A percentile compares a stretch with the other conserved stretches of the same genome.
phyloP scores from a whole-genome alignment of 768 basidiomycete genomes.

The Jaapia argillacea region DNA sequence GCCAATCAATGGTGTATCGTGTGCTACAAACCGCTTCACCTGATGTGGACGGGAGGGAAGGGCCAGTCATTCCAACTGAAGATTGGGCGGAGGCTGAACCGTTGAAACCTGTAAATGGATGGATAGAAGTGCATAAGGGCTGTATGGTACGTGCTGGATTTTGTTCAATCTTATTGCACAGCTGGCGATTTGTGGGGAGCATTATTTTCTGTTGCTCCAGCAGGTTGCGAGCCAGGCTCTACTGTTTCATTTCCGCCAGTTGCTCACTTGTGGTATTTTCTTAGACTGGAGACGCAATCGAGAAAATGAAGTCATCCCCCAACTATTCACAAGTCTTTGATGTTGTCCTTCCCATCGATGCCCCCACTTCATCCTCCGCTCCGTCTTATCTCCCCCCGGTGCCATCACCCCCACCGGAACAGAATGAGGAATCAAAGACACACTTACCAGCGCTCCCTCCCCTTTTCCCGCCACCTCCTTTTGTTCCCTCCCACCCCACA shows the following conservation, averaged over 20 bases:
- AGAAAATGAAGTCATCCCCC: slow-evolving; percentile 15
- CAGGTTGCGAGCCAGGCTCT: no score
- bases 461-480: slow-evolving; percentile 68
- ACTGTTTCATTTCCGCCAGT: no score
- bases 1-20: slow-evolving; percentile 57
- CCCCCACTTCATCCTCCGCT: slow-evolving; percentile 3
- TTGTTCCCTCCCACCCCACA: slow-evolving; percentile 63
- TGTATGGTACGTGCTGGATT: slow-evolving; percentile 49
- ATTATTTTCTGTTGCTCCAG: slow-evolving; percentile 3
- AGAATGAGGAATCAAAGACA: slow-evolving; percentile 10
- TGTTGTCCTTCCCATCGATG: slow-evolving; percentile 15
- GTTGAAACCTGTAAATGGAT: slow-evolving; percentile 57
- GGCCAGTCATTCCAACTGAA: slow-evolving; percentile 57
- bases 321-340: slow-evolving; percentile 25
- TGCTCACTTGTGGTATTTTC: slow-evolving; percentile 1
- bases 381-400: slow-evolving; percentile 5
- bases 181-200: slow-evolving; percentile 2
- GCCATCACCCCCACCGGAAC: slow-evolving; percentile 2
- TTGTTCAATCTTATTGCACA: slow-evolving; percentile 2
- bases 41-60: slow-evolving; percentile 51
- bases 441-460: slow-evolving; percentile 47
- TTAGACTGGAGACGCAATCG: slow-evolving; percentile 17
- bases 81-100: slow-evolving; percentile 72
- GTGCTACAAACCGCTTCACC: slow-evolving; percentile 48
- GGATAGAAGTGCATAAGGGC: slow-evolving; percentile 60